Evolutionary conservation across 2,329 filamentous ascomycete genomes (phyloP), one percentile per base, ranked within the genome.

Genomic region (Shiraia bambusicola): DNA sequence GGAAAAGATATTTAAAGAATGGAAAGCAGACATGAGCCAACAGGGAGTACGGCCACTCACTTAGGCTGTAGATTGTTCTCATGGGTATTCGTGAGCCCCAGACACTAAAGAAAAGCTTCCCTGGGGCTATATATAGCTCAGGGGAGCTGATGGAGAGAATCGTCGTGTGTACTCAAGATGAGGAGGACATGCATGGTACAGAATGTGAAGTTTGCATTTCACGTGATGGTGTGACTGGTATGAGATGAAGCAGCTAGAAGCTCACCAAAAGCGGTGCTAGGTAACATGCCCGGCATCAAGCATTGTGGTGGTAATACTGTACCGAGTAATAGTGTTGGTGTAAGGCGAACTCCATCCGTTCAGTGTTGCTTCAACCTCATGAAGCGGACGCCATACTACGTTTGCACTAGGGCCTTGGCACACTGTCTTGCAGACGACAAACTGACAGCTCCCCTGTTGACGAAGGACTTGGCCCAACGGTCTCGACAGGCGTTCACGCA

Each of bases 361-460:
- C 32, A 22, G 19, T 22, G 19, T 25, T 16, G 38, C 38, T 27
- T 12, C 32, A 38, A 37, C 36, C 34, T 17, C 22, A 11, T 29
- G 28, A 25, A 27, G 13, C 36, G 42, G 37, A 12, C 13, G 19
- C 33, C 26, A 35, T 19, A n/a, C 33, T 14, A 6, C 12, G n/a
- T 6, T 8, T 15, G 19, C 31, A n/a, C n/a, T 34, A 13, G 28
- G 15, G 36, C n/a, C 47, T 50, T 48, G 47, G 45, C 39, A 22
- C 38, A 17, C 30, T 32, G 24, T 29, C n/a, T 13, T 30, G 36
- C 38, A 33, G 27, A 31, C 37, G 37, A 41, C 39, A 38, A n/a
- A 37, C 35, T 41, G 35, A 48, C 45, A 52, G 42, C 49, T 53
- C 54, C 42, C 47, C 45, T 49, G 43, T 43, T 37, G 45, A 40